phyloP scores from a whole-genome alignment of 176 grass and related monocot genomes.

The Oryza glumipatula region DNA sequence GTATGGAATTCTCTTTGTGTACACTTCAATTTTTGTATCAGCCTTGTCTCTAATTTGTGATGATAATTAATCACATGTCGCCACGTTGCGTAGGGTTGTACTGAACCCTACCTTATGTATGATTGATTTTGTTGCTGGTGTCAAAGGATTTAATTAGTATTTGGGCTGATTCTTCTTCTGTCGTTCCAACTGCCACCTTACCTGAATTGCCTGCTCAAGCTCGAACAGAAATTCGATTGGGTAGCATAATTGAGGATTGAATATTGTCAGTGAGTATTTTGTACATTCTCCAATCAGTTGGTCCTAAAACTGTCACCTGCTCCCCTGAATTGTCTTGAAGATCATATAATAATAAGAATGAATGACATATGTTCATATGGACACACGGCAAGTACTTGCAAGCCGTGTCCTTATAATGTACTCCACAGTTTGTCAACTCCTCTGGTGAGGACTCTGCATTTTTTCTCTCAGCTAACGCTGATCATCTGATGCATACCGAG shows the following conservation, averaged over 20 bases:
- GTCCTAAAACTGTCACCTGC: constrained; percentile 57
- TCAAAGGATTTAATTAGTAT: constrained; percentile 39
- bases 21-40: constrained; percentile 26
- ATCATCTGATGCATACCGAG: neutral
- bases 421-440: neutral
- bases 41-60: neutral
- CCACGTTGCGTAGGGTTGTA: constrained; percentile 44
- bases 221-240: constrained; percentile 23
- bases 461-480: constrained; percentile 8
- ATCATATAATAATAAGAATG: neutral
- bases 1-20: constrained; percentile 31
- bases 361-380: neutral
- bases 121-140: constrained; percentile 26
- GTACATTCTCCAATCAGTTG: constrained; percentile 25
- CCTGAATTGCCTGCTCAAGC: constrained; percentile 10
- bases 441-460: neutral
- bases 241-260: neutral
- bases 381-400: neutral
- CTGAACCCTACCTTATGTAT: neutral
- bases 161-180: constrained; percentile 41
- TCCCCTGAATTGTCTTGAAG: constrained; percentile 1
- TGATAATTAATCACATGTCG: constrained; percentile 32
- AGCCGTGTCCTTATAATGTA: neutral
- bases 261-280: constrained; percentile 34
- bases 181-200: constrained; percentile 42